phyloP scores from a whole-genome alignment of 352 stramenopile species.

The Halophytophthora batemanensis region DNA sequence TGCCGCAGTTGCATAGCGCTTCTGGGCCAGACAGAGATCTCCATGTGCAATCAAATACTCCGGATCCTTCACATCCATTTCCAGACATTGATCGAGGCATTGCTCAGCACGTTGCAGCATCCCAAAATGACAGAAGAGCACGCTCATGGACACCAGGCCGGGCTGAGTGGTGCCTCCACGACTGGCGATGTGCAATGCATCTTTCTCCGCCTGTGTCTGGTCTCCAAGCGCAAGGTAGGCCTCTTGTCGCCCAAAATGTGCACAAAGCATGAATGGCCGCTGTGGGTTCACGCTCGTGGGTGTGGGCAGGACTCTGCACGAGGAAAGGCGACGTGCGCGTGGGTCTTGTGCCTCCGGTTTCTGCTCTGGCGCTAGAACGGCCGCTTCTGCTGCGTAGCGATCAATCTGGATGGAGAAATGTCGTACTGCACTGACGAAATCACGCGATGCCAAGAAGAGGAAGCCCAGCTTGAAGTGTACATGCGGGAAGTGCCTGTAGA shows the following conservation, averaged over 20 bases:
- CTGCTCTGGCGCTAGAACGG: not conserved
- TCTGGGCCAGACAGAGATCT: conserved; percentile 45
- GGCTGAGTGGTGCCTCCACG: conserved; percentile 29
- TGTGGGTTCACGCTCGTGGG: conserved; percentile 8
- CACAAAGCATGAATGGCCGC: conserved; percentile 41
- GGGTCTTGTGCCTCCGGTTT: not conserved
- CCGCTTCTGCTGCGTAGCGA: conserved; percentile 3
- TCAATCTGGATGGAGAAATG: conserved; percentile 49
- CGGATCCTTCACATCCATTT: conserved; percentile 27
- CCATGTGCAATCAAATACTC: conserved; percentile 49
- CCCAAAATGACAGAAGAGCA: conserved; percentile 48
- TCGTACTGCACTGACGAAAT: conserved; percentile 24
- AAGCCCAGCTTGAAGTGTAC: conserved; percentile 61
- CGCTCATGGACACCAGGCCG: conserved; percentile 41
- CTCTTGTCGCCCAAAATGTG: conserved; percentile 38
- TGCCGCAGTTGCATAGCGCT: conserved; percentile 26
- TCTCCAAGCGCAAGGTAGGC: conserved; percentile 26
- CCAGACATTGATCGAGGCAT: conserved; percentile 38
- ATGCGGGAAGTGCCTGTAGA: conserved; percentile 36
- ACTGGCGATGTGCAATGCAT: conserved; percentile 34
- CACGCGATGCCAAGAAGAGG: conserved; percentile 33
- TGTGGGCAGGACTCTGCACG: too few species aligned
- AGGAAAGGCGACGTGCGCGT: not conserved
- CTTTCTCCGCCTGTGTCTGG: conserved; percentile 28
- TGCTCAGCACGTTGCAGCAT: conserved; percentile 50